Evolutionary conservation across 306 rosid genomes (phyloP).

Genomic region (Glycine tomentella): DNA sequence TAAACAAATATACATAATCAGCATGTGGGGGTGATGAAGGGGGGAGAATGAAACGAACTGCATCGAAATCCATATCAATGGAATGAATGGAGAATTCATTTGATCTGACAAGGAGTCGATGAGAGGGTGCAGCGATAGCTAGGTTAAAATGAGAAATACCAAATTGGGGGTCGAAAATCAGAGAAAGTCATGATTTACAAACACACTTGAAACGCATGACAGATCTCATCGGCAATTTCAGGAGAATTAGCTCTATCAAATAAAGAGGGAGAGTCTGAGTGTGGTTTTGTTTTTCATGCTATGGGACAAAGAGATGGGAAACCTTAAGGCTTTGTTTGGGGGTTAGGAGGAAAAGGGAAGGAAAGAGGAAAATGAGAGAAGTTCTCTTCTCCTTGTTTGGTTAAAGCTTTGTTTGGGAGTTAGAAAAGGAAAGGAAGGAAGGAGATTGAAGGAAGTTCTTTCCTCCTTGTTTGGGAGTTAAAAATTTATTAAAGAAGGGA

Average conservation of each 20-base stretch:
- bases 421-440: no score
- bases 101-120: not conserved
- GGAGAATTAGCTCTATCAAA: constrained; percentile 17
- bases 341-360: no score
- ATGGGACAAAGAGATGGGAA: no score
- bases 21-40: not conserved
- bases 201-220: not conserved
- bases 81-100: not conserved
- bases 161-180: not conserved
- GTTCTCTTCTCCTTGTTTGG: no score
- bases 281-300: no score
- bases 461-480: no score
- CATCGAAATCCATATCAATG: not conserved
- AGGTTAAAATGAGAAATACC: constrained; percentile 19
- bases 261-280: not conserved
- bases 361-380: no score
- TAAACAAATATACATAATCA: no score
- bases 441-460: no score
- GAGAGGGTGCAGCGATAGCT: not conserved
- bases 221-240: constrained; percentile 26
- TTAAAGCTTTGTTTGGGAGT: no score
- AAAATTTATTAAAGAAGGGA: no score
- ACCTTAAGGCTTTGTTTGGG: no score
- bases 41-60: not conserved
- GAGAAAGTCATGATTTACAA: constrained; percentile 32